Evolutionary conservation across 2,329 filamentous ascomycete genomes (phyloP), one percentile per base, ranked within the genome.

Genomic region (Lecanosticta acicola): DNA sequence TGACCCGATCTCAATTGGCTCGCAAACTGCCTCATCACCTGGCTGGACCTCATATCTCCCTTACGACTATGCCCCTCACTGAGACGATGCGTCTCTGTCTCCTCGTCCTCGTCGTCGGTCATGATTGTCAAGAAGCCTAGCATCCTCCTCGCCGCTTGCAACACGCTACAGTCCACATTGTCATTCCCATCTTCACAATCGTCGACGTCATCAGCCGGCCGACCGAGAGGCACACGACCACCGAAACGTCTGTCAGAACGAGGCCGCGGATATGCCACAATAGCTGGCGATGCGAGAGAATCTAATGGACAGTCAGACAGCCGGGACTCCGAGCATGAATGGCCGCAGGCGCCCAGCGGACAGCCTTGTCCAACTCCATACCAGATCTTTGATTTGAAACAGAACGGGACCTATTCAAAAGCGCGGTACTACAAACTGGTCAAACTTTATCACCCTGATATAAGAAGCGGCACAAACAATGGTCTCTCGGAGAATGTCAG

Each of bases 401-500:
- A 71, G 56, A 71, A 72, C 46, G 81, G 80, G 11, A 77, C 81
- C 1, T 97, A 98, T 67, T 83, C 79, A 51, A 97, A 98, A 68
- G 71, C 76, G 35, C 81, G 81, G 49, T 98, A 89, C 75, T 93
- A 94, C 67, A 79, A 91, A 61, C 79, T 98, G 42, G 93, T 94
- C 47, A 98, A 97, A 71, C 74, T 94, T 38, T 98, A 98, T 70
- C 93, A 98, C 63, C 93, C 93, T 0, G 93, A 98, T 66, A 32
- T 55, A 1, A 48, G 79, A 78, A 48, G 72, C 67, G 51, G 60
- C 66, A 70, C 48, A 66, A 71, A 49, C 64, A 72, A 64, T 20
- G 43, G 56, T 13, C 63, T 85, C 10, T 72, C 86, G 0, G 74
- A 78, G 16, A 68, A 78, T 19, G 76, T 79, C 21, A 83, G 84